Evolutionary conservation across 106 monocot species (phyloP), one percentile per base, ranked within the genome.

Genomic region (Acorus gramineus): DNA sequence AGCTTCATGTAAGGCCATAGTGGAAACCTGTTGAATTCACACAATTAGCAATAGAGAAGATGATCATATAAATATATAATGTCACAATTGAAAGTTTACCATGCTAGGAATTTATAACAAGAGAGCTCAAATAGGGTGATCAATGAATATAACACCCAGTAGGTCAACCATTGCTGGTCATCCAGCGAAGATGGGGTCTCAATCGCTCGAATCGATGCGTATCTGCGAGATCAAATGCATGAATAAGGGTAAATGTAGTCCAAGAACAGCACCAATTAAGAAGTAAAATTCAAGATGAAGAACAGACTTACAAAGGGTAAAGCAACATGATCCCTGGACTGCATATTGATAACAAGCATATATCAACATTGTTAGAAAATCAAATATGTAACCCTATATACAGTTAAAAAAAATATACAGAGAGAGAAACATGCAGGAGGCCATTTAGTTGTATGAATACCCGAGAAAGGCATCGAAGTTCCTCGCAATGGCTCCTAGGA

Each of bases 141-240:
- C 6, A 96, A 59, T 6, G 95, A 96, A 69, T 96, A 87, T 9
- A 96, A n/a, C 12, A 96, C 65, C 95, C 95, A 96, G 57, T 96
- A 96, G 45, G 95, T 96, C 11, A 96, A 80, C 95, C 95, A 96
- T 63, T 96, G 95, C 72, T 90, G 90, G 68, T 96, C 95, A 50
- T 96, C 95, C n/a, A 96, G 59, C 0, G 82, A 46, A 4, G 87
- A 82, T 60, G 95, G 95, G 67, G 78, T 83, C 75, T 96, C 95
- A 46, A 96, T 96, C 7, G 95, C 95, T 6, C 90, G 79, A 69
- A 87, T 82, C 10, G 95, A 96, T 28, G 95, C 86, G 53, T 90
- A 96, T 57, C 95, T 96, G 62, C 6, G 45, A 47, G 0, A 4
- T 52, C 6, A 4, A 52, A 49, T 8, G 47, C 6, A 10, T 9